A percentile compares a stretch with the other conserved stretches of the same genome.
Evolutionary conservation across 2,329 filamentous ascomycete genomes (phyloP).

Genomic region (Venturia asperata): DNA sequence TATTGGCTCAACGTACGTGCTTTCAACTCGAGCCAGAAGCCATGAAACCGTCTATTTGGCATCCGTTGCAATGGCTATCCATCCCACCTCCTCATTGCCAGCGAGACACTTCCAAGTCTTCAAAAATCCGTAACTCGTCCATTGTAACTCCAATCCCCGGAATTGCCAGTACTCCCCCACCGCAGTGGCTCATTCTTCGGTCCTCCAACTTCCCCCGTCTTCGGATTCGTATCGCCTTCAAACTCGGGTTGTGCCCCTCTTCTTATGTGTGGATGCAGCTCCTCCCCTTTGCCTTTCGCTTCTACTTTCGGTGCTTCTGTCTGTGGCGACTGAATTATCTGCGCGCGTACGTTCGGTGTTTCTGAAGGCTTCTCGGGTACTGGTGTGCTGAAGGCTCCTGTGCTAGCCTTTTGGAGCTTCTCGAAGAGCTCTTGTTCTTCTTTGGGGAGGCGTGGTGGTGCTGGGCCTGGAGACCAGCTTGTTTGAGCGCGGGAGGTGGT

Average conservation of each 20-base stretch:
- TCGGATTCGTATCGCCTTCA: constrained; percentile 82
- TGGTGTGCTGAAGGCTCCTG: constrained; percentile 67
- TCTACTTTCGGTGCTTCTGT: constrained; percentile 39
- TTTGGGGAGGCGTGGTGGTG: constrained; percentile 76
- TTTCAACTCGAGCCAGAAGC: not conserved
- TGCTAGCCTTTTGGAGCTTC: constrained; percentile 70
- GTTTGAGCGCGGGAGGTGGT: constrained; percentile 6
- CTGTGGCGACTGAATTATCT: constrained; percentile 46
- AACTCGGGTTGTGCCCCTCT: constrained; percentile 84
- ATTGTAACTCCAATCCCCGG: constrained; percentile 85
- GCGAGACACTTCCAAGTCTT: constrained; percentile 21
- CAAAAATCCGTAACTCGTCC: constrained; percentile 88
- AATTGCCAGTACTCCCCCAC: constrained; percentile 71
- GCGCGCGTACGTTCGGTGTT: constrained; percentile 28
- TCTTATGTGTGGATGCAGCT: constrained; percentile 63
- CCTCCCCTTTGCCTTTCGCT: constrained; percentile 53
- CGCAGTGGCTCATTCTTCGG: constrained; percentile 94
- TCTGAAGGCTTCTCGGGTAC: constrained; percentile 36
- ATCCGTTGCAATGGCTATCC: too few relatives aligned
- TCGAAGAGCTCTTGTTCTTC: constrained; percentile 89
- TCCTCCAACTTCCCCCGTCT: constrained; percentile 90
- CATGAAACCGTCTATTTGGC: too few relatives aligned
- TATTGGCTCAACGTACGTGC: not conserved
- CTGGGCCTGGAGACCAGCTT: constrained; percentile 14
- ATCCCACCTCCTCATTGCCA: not conserved